phyloP scores from a whole-genome alignment of 768 basidiomycete species.

The Leccinum olivaceopallidum region DNA sequence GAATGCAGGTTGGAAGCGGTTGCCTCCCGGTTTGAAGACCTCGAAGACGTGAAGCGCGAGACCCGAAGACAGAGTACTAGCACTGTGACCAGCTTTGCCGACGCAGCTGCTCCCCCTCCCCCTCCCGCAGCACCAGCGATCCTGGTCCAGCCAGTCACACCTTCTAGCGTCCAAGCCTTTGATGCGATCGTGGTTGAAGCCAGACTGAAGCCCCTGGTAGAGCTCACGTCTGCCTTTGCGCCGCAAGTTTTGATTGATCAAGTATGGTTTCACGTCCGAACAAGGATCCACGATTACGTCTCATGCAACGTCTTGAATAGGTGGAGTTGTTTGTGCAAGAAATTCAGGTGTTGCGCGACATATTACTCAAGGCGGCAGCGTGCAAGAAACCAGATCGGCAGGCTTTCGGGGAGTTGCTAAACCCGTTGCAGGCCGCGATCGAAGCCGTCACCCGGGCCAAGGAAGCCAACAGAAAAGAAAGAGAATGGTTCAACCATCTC shows the following conservation, averaged over 20 bases:
- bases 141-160: constrained; percentile 41
- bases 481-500: constrained; percentile 83
- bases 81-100: constrained; percentile 30
- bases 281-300: constrained; percentile 1
- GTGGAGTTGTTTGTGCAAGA: constrained; percentile 66
- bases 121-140: constrained; percentile 38
- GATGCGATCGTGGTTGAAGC: constrained; percentile 72
- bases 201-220: constrained; percentile 71
- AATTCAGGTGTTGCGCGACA: constrained; percentile 64
- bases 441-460: constrained; percentile 78
- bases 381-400: constrained; percentile 81
- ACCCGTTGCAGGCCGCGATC: constrained; percentile 69
- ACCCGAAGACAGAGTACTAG: constrained; percentile 31
- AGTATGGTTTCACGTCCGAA: constrained; percentile 44
- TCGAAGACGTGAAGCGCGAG: constrained; percentile 54
- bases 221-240: constrained; percentile 70
- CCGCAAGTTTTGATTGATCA: constrained; percentile 72
- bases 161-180: constrained; percentile 69
- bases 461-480: constrained; percentile 75
- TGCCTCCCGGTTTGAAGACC: constrained; percentile 91
- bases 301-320: constrained; percentile 40
- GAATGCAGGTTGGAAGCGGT: constrained; percentile 83
- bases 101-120: constrained; percentile 28
- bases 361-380: constrained; percentile 64
- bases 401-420: constrained; percentile 55